Evolutionary conservation across 805 yeast genomes (phyloP).

Genomic region (Maudiozyma serrabonitensis): DNA sequence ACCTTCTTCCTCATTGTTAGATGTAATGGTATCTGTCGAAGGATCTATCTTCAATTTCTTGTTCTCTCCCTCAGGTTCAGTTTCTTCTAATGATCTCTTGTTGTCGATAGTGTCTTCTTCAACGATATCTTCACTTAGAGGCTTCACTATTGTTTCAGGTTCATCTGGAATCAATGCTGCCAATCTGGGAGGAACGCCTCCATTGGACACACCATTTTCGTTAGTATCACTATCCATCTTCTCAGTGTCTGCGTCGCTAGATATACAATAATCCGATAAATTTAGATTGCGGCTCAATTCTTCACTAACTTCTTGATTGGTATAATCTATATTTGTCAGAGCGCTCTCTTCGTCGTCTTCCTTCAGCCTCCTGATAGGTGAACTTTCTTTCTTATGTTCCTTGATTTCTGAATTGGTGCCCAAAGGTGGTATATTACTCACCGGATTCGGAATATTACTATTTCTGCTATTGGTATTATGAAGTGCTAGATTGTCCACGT

Average conservation of each 20-base stretch:
- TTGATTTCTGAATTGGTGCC: not conserved
- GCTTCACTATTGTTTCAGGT: constrained; percentile 1
- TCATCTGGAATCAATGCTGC: constrained; percentile 5
- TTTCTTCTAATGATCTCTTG: not conserved
- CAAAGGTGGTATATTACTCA: not conserved
- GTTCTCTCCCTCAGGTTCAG: constrained; percentile 10
- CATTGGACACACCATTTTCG: constrained; percentile 8
- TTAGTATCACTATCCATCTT: constrained; percentile 47
- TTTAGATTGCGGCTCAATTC: constrained; percentile 48
- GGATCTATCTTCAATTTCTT: constrained; percentile 5
- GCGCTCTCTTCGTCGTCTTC: constrained; percentile 19
- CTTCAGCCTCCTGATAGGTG: not conserved
- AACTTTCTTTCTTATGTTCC: not conserved
- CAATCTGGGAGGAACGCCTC: constrained; percentile 12
- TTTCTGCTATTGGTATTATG: not conserved
- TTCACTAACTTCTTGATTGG: constrained; percentile 6
- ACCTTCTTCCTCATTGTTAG: constrained; percentile 10
- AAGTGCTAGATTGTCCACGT: not conserved
- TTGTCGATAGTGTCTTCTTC: not conserved
- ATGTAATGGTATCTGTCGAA: not conserved
- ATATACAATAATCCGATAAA: constrained; percentile 22
- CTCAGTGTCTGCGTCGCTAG: constrained; percentile 87
- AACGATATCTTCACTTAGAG: not conserved
- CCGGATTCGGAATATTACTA: not conserved
- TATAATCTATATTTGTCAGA: constrained; percentile 19